Evolutionary conservation across 2,329 filamentous ascomycete species (phyloP).

Genomic region (Arthrobotrys megalospora): DNA sequence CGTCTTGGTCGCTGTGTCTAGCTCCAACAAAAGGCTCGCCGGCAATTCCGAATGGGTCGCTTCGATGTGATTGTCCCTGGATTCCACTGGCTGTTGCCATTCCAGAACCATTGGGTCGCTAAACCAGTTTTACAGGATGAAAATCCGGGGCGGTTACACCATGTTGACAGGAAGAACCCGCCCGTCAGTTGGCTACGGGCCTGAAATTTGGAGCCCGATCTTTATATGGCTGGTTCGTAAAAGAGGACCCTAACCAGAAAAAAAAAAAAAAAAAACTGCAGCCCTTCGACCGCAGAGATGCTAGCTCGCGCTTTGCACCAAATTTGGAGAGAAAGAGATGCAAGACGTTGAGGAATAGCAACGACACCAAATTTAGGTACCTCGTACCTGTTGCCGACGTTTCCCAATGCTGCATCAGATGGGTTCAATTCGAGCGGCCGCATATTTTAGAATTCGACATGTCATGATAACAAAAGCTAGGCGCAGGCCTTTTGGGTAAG

Average conservation of each 20-base stretch:
- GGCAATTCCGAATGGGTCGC: conserved; percentile 58
- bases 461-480: conserved; percentile 44
- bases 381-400: conserved; percentile 35
- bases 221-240: not conserved
- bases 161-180: conserved; percentile 16
- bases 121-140: conserved; percentile 35
- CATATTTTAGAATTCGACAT: conserved; percentile 31
- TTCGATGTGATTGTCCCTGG: conserved; percentile 44
- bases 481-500: conserved; percentile 24
- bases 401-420: conserved; percentile 37
- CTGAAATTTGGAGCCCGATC: not conserved
- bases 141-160: conserved; percentile 57
- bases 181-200: conserved; percentile 10
- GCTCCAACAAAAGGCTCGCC: conserved; percentile 16
- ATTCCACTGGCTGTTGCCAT: conserved; percentile 14
- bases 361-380: conserved; percentile 46
- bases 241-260: not conserved
- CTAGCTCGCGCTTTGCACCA: not conserved
- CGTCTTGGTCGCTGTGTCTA: not conserved
- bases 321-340: not conserved
- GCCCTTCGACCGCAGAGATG: not conserved
- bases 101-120: conserved; percentile 56
- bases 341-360: not conserved
- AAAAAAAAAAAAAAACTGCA: not conserved
- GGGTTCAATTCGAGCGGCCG: conserved; percentile 14